A percentile compares a stretch with the other conserved stretches of the same genome.
Evolutionary conservation across 2,329 filamentous ascomycete genomes (phyloP).

Genomic region (Microdochium bolleyi): DNA sequence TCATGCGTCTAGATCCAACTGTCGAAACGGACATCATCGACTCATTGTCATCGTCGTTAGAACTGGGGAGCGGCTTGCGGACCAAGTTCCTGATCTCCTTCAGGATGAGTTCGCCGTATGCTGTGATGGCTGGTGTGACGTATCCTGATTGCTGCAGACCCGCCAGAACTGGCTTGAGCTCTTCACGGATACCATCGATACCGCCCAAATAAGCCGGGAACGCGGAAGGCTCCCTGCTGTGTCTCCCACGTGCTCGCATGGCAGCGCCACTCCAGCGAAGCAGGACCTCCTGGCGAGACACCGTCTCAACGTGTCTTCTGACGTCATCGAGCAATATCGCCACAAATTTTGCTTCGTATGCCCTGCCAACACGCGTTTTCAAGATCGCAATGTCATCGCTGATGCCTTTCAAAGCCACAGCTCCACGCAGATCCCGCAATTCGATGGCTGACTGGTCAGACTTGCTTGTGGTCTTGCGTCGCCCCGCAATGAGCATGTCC

Average conservation of each 20-base stretch:
- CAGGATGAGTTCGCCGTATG: slow-evolving; percentile 76
- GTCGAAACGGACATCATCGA: slow-evolving; percentile 85
- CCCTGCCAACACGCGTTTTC: slow-evolving; percentile 74
- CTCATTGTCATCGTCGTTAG: slow-evolving; percentile 87
- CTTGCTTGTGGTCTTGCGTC: slow-evolving; percentile 33
- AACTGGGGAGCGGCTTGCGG: slow-evolving; percentile 77
- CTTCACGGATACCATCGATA: slow-evolving; percentile 60
- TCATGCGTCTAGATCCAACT: slow-evolving; percentile 56
- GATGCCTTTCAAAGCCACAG: slow-evolving; percentile 74
- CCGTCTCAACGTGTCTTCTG: slow-evolving; percentile 67
- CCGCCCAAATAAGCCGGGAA: slow-evolving; percentile 74
- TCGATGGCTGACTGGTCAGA: slow-evolving; percentile 24
- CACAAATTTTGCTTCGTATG: slow-evolving; percentile 76
- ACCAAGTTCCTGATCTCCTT: slow-evolving; percentile 84
- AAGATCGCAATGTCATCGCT: slow-evolving; percentile 69
- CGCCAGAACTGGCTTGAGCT: slow-evolving; percentile 62
- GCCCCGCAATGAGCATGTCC: slow-evolving; percentile 73
- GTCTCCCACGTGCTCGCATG: slow-evolving; percentile 60
- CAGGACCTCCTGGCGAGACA: slow-evolving; percentile 66
- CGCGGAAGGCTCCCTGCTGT: slow-evolving; percentile 57
- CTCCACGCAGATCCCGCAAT: slow-evolving; percentile 62
- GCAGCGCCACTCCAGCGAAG: slow-evolving; percentile 78
- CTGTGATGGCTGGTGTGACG: slow-evolving; percentile 71
- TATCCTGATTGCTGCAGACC: slow-evolving; percentile 79
- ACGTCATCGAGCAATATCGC: slow-evolving; percentile 72